Evolutionary conservation across 2,329 filamentous ascomycete species (phyloP), one percentile per base, ranked within the genome.

Genomic region (Diaporthe vaccinii): DNA sequence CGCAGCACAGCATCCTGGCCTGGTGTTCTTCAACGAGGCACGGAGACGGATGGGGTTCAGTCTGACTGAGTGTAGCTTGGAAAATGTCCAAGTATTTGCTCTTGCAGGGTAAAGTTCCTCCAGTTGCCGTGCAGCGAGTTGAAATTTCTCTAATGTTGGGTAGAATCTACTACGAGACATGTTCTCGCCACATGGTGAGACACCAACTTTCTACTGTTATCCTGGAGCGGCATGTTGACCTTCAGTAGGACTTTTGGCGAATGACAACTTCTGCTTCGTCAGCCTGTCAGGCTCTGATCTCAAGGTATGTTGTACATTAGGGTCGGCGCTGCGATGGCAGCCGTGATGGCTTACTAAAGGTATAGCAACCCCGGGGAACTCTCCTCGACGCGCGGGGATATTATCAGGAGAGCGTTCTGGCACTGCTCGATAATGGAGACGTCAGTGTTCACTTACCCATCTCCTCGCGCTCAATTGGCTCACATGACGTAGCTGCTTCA

Each of bases 21-120:
- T 92, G 3, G 85, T 85, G 1, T 85, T 91, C 49, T 92, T 92
- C 82, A 92, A 92, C 77, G 91, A 92, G 80, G 91, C 90, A 22
- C 85, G 91, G 69, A 87, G 86, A 75, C 85, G 89, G n/a, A 85
- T 92, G 79, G 91, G 91, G 0, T 91, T 91, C 79, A 85, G 88
- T 14, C 79, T 89, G 72, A 88, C 87, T 2, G 87, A 90, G 34
- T 89, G 86, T 78, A 89, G 86, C 68, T 80, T 92, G 36, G 90
- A 91, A 78, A 91, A 89, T 75, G 85, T 92, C 10, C 91, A 92
- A 78, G 87, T 91, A 61, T 87, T 88, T 78, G 84, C 90, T 9
- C 82, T 93, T 39, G 86, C 89, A 74, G 89, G 89, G 88, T 90
- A 81, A 80, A 85, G 82, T 34, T 14, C 15, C 22, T 39, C 44